phyloP scores from a whole-genome alignment of 345 rosid species.

The Hypericum androsaemum region DNA sequence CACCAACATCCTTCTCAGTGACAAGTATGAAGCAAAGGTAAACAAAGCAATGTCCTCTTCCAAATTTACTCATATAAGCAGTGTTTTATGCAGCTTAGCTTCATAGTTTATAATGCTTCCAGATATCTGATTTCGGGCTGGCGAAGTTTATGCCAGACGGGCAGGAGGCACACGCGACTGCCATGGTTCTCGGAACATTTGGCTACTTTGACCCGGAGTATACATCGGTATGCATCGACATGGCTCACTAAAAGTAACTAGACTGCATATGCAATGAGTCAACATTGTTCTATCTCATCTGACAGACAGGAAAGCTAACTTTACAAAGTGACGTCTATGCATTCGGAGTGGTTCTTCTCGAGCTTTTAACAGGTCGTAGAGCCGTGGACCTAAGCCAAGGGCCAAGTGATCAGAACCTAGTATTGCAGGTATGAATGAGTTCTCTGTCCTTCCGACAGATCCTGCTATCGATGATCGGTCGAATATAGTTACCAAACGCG shows the following conservation, averaged over 20 bases:
- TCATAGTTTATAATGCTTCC: slow-evolving; percentile 5
- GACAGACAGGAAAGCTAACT: slow-evolving; percentile 92
- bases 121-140: slow-evolving; percentile 95
- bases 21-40: slow-evolving; percentile 79
- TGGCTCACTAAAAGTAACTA: too few species aligned
- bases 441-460: slow-evolving; percentile 1
- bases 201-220: slow-evolving; percentile 98
- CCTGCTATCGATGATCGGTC: too few species aligned
- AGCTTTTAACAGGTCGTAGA: slow-evolving; percentile 90
- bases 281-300: neutral
- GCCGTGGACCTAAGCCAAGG: slow-evolving; percentile 89
- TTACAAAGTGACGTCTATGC: slow-evolving; percentile 95
- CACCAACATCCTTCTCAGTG: slow-evolving; percentile 69
- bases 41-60: too few species aligned
- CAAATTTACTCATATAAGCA: too few species aligned
- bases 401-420: slow-evolving; percentile 82
- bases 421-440: slow-evolving; percentile 54
- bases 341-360: slow-evolving; percentile 91
- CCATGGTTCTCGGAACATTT: slow-evolving; percentile 91
- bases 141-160: slow-evolving; percentile 98
- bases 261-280: too few species aligned
- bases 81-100: slow-evolving; percentile 12
- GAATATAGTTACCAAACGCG: slow-evolving; percentile 8
- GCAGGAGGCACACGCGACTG: slow-evolving; percentile 69
- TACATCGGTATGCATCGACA: slow-evolving; percentile 72